Conservation (phyloP, 257 asterid genomes). For the Nicotiana sylvestris region DNA sequence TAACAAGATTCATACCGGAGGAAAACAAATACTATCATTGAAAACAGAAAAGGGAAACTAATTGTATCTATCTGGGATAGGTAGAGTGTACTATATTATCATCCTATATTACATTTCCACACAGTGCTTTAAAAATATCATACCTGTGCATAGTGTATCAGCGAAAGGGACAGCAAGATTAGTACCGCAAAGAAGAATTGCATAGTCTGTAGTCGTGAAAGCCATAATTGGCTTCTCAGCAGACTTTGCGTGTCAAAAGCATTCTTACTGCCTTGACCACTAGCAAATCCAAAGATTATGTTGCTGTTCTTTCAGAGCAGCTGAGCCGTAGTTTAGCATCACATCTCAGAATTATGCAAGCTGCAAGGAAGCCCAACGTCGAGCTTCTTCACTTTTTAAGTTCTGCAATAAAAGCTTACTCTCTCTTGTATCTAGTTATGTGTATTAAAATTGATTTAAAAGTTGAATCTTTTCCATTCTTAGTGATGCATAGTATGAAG, state of each 20-base stretch:
- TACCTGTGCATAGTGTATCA: background rate
- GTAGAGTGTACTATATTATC: background rate
- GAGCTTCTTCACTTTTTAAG: background rate
- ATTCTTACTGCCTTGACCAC: constrained; percentile 1
- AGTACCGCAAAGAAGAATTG: too few relatives aligned
- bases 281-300: background rate
- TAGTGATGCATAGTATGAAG: background rate
- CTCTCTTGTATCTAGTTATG: background rate
- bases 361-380: background rate
- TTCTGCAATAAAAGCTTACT: background rate
- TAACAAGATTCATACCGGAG: background rate
- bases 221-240: background rate
- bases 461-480: background rate
- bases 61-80: background rate
- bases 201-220: background rate
- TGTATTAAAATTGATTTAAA: background rate
- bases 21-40: background rate
- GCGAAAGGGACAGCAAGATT: background rate
- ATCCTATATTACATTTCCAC: background rate
- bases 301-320: background rate
- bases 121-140: background rate
- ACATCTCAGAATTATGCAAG: constrained; percentile 1
- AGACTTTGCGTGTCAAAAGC: background rate
- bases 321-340: background rate
- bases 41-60: background rate